Base-by-base conservation (phyloP, 345 rosid species). In the Boechera retrofracta region DNA sequence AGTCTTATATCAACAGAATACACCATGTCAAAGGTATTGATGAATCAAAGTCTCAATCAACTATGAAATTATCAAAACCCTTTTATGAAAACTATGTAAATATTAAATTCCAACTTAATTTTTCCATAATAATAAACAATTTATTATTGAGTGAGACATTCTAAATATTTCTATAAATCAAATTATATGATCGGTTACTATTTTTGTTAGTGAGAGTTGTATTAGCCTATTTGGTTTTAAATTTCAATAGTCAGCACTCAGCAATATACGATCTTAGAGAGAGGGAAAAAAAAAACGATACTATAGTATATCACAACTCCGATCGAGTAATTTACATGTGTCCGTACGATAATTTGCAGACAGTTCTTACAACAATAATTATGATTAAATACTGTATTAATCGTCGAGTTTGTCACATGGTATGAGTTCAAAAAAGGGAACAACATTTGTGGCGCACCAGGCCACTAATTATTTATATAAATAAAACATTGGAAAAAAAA, bases 391-490 rank as follows among this genome's bases (percentile, higher is more conserved):
- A 10, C 13, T 71, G 51, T 72, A 52, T 45, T 59, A 51, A 59
- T 78, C 53, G 59, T 73, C 35, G 78, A 78, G 82, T 73, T 33
- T 60, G 65, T 53, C 82, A 78, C 82, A 67, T 78, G 82, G 74
- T 53, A 38, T 65, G 68, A 38, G 63, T 64, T 56, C 36, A 1
- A 26, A 65, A 21, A 39, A 11, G 77, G 77, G 68, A 58, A 78
- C 81, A 77, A 58, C 56, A 71, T 64, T 72, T 72, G 68, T 77
- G 73, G 73, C 77, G 77, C 73, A 78, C 67, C 63, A 65, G 55
- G 58, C 38, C 38, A 60, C 64, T 59, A 67, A 38, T 69, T n/a
- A 73, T 53, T 24, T 1, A 57, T 39, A 31, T 71, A 35, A 45
- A 21, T 1, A 45, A 9, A 13, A 5, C 48, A 45, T 13, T 47